Evolutionary conservation across 202 grass and related monocot genomes (phyloP), one percentile per base, ranked within the genome.

Genomic region (Musa balbisiana): DNA sequence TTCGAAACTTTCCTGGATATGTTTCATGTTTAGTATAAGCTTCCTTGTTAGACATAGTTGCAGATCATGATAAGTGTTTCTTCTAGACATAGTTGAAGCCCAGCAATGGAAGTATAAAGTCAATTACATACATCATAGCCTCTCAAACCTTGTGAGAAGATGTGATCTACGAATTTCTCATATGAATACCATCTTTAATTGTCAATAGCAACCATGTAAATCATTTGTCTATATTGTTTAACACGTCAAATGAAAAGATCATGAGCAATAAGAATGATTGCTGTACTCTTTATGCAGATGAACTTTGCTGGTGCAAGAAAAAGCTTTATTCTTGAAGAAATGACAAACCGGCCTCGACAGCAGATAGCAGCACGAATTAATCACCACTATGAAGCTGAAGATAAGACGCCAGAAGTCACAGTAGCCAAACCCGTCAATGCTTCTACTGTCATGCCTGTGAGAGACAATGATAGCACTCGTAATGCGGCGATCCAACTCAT

Each of bases 401-500:
- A 51, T 50, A 70, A 51, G 20, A 19, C n/a, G 50, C 27, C 67
- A 10, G 67, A 20, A 49, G 67, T 17, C 19, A 70, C 67, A 50
- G 16, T 8, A 51, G 9, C 49, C 13, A 70, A 49, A 51, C 24
- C 10, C 16, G 2, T 33, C 17, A 20, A 10, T 70, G 16, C 53
- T 74, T 19, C 14, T 74, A 16, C 12, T 9, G 9, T 62, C 17
- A 3, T 60, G 56, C 56, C n/a, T 11, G 21, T 64, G 66, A 78
- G 75, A 73, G 82, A 89, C 52, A 78, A 79, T 49, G 78, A 84
- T 75, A 81, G 79, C 19, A 62, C 55, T 64, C 50, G 77, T 20
- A 81, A 83, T 82, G 79, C 73, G 29, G 88, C 93, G 69, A 79
- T 87, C 72, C 74, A 93, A 52, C 85, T 98, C 52, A 77, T 84